A percentile compares a stretch with the other conserved stretches of the same genome.
phyloP scores from a whole-genome alignment of 2,329 filamentous ascomycete species.

The Trichoderma gracile region DNA sequence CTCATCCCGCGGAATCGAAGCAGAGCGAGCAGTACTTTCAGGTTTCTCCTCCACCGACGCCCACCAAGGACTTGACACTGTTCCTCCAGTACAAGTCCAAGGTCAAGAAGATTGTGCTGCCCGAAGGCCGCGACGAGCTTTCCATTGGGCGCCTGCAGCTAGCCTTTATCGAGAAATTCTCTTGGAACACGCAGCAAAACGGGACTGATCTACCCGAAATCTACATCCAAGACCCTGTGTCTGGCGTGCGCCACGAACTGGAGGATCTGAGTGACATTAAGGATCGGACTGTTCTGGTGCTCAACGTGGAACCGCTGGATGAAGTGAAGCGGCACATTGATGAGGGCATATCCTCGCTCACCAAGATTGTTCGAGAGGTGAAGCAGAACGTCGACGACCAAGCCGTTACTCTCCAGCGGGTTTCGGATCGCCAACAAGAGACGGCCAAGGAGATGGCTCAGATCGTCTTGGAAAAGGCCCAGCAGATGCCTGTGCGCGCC shows the following conservation, averaged over 20 bases:
- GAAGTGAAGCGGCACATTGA: slow-evolving; percentile 97
- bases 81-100: slow-evolving; percentile 97
- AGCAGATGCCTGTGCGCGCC: slow-evolving; percentile 49
- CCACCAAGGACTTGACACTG: slow-evolving; percentile 84
- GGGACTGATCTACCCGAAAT: slow-evolving; percentile 93
- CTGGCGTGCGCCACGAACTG: slow-evolving; percentile 93
- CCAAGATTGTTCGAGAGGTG: slow-evolving; percentile 80
- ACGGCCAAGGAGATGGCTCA: slow-evolving; percentile 79
- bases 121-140: slow-evolving; percentile 80
- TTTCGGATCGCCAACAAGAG: slow-evolving; percentile 89
- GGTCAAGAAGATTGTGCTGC: slow-evolving; percentile 91
- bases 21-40: slow-evolving; percentile 53
- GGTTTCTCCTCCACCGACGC: slow-evolving; percentile 62
- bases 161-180: slow-evolving; percentile 98
- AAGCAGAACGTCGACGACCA: slow-evolving; percentile 83
- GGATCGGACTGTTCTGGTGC: slow-evolving; percentile 88
- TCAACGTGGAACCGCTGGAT: slow-evolving; percentile 90
- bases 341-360: slow-evolving; percentile 79
- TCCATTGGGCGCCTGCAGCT: slow-evolving; percentile 87
- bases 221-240: slow-evolving; percentile 94
- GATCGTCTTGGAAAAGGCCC: slow-evolving; percentile 19
- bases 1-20: slow-evolving; percentile 47
- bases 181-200: slow-evolving; percentile 96
- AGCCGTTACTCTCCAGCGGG: slow-evolving; percentile 74
- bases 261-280: slow-evolving; percentile 93